These are phyloP conservation scores for Neurospora intermedia DNA, from an alignment of 495 filamentous ascomycete genomes.

Conservation along the genomic window DNA sequence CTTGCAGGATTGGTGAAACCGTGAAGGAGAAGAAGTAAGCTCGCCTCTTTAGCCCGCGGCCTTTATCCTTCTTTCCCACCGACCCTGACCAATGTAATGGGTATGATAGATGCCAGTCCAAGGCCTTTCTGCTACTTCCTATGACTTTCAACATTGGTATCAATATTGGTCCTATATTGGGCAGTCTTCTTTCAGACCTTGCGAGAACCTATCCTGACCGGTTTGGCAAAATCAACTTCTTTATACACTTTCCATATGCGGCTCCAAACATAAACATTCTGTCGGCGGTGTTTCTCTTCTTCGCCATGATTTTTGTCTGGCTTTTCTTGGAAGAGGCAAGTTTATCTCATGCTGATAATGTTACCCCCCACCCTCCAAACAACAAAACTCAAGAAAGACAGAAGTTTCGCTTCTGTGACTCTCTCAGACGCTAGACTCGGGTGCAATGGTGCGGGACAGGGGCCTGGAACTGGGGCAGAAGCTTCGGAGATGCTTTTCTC, in stretches of 20 bases:
- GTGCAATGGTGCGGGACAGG: conserved; percentile 35
- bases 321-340: conserved; percentile 61
- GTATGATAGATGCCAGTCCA: conserved; percentile 40
- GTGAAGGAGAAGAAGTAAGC: conserved; percentile 46
- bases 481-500: conserved; percentile 12
- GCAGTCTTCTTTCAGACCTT: conserved; percentile 65
- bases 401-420: neutral
- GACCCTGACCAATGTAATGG: conserved; percentile 4
- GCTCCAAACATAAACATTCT: conserved; percentile 69
- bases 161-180: conserved; percentile 65
- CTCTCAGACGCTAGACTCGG: conserved; percentile 40
- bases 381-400: neutral
- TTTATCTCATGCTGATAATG: neutral
- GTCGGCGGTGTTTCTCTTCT: conserved; percentile 53
- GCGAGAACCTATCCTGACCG: conserved; percentile 55
- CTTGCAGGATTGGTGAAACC: conserved; percentile 57
- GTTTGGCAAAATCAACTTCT: conserved; percentile 60
- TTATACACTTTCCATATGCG: conserved; percentile 60
- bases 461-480: conserved; percentile 32
- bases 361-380: neutral
- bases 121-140: conserved; percentile 58
- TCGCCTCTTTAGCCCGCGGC: neutral
- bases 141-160: conserved; percentile 73
- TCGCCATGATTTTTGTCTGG: conserved; percentile 45
- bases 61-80: neutral